Conservation (phyloP, 352 stramenopile species). For the Discostella stelligera region DNA sequence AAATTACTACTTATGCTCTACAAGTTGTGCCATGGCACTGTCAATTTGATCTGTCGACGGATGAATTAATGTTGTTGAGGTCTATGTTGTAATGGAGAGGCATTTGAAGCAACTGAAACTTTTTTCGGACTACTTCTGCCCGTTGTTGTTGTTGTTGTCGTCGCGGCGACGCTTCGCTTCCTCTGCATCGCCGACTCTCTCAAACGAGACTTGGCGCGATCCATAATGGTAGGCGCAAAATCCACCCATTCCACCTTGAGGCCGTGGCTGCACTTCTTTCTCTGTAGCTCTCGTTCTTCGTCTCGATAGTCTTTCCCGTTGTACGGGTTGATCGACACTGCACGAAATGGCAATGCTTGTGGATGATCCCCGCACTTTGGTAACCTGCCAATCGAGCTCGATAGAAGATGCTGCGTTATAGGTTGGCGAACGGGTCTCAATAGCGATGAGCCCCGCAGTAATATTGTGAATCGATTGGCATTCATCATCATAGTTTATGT, state of each 20-base stretch:
- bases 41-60: too few species aligned
- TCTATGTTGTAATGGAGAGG: background rate
- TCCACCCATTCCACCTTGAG: conserved; percentile 3
- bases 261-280: background rate
- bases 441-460: background rate
- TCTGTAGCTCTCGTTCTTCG: conserved; percentile 5
- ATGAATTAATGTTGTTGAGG: background rate
- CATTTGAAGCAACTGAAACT: background rate
- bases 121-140: background rate
- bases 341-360: background rate
- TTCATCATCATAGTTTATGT: background rate
- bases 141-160: too few species aligned
- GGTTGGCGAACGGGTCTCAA: background rate
- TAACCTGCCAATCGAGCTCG: background rate
- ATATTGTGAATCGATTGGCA: background rate
- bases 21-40: too few species aligned
- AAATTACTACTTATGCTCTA: background rate
- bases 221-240: conserved; percentile 2
- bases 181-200: background rate
- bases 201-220: background rate
- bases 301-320: conserved; percentile 1
- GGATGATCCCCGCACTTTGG: background rate
- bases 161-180: background rate
- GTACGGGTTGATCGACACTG: conserved; percentile 1
- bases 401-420: background rate